These are phyloP conservation scores for Phytophthora chlamydospora DNA, from an alignment of 352 stramenopile species.

Conservation along the genomic window DNA sequence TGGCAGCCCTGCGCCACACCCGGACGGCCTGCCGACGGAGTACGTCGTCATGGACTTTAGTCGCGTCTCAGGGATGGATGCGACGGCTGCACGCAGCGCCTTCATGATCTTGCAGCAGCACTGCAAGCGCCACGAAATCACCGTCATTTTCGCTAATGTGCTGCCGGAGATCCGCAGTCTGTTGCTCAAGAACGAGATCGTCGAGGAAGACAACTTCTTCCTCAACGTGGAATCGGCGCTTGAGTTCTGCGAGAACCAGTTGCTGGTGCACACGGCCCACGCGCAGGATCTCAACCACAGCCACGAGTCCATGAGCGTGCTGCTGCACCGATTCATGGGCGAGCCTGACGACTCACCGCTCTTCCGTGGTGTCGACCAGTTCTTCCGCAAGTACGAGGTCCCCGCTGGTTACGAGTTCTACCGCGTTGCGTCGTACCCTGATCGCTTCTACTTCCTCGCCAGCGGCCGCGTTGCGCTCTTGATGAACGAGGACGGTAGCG, in stretches of 20 bases:
- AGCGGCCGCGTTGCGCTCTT: conserved; percentile 71
- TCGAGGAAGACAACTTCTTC: conserved; percentile 65
- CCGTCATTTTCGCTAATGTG: conserved; percentile 71
- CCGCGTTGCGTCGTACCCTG: conserved; percentile 58
- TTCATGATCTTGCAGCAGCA: conserved; percentile 88
- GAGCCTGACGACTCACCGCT: conserved; percentile 69
- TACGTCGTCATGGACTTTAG: conserved; percentile 92
- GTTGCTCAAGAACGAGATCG: conserved; percentile 79
- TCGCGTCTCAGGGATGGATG: conserved; percentile 89
- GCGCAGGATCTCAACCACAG: conserved; percentile 35
- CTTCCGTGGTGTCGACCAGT: conserved; percentile 71
- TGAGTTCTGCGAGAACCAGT: conserved; percentile 78
- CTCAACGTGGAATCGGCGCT: conserved; percentile 74
- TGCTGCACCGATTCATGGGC: conserved; percentile 84
- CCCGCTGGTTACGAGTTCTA: conserved; percentile 75
- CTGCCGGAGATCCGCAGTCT: conserved; percentile 72
- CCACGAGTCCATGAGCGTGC: conserved; percentile 64
- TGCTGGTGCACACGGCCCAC: conserved; percentile 49
- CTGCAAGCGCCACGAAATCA: conserved; percentile 74
- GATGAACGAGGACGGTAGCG: conserved; percentile 77
- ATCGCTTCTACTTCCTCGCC: conserved; percentile 82
- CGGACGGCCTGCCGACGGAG: conserved; percentile 68
- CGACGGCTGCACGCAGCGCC: conserved; percentile 78
- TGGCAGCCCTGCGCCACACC: conserved; percentile 54
- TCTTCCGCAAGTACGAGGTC: conserved; percentile 65